These are phyloP conservation scores for Nothomitra cinnamomea DNA, from an alignment of 2,329 filamentous ascomycete genomes.

Conservation along the genomic window DNA sequence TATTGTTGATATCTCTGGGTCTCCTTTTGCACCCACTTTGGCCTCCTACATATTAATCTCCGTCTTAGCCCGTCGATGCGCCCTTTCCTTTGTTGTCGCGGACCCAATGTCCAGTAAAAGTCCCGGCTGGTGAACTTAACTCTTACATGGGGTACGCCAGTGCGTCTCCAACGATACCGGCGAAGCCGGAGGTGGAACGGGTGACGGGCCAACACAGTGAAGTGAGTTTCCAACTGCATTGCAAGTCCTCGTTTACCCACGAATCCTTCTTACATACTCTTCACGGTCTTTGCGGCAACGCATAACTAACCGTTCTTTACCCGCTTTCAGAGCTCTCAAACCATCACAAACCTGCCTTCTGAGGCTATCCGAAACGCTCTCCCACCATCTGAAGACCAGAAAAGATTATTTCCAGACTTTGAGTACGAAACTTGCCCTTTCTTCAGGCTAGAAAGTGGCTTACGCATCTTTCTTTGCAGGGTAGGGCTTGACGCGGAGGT, in stretches of 20 bases:
- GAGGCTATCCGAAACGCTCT: no score
- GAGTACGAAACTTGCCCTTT: background rate
- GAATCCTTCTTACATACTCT: background rate
- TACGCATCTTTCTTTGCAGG: background rate
- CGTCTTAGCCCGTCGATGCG: background rate
- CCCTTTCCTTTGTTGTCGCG: background rate
- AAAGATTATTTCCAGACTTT: conserved; percentile 4
- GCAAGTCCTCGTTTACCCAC: no score
- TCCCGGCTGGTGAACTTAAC: background rate
- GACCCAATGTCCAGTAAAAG: conserved; percentile 3
- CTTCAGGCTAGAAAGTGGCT: background rate
- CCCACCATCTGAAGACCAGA: background rate
- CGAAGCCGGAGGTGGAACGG: background rate
- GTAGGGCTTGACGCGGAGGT: background rate
- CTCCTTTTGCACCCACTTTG: background rate
- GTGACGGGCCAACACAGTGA: background rate
- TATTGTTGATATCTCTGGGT: no score
- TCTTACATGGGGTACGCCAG: background rate
- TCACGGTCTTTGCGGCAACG: background rate
- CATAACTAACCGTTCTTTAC: background rate
- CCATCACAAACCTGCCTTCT: background rate
- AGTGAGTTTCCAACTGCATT: background rate
- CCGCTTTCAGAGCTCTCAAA: background rate
- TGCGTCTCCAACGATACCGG: background rate
- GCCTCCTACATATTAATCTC: background rate